Conservation (phyloP, 1,284 basidiomycete genomes). For the Boletus nobilissimus region DNA sequence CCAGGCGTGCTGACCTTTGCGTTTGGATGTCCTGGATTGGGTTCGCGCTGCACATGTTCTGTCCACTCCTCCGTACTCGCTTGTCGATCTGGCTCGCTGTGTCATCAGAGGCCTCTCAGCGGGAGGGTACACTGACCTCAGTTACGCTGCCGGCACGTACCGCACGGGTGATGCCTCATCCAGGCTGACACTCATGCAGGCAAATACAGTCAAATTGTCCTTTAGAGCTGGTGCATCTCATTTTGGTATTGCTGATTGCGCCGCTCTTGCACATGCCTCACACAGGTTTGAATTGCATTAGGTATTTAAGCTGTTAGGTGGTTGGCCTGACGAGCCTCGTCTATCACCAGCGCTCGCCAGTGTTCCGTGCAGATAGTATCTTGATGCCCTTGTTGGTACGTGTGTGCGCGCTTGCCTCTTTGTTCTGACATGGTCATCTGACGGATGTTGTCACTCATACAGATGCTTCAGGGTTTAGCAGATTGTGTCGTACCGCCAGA, state of each 20-base stretch:
- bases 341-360: slow-evolving; percentile 1
- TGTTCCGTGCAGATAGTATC: slow-evolving; percentile 1
- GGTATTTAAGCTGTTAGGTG: background rate
- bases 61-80: background rate
- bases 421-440: background rate
- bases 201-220: background rate
- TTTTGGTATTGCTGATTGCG: slow-evolving; percentile 6
- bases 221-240: slow-evolving; percentile 4
- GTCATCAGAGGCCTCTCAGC: slow-evolving; percentile 14
- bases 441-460: background rate
- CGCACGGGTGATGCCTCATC: background rate
- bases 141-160: slow-evolving; percentile 4
- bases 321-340: background rate
- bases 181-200: background rate
- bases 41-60: background rate
- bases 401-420: background rate
- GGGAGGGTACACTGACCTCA: slow-evolving; percentile 8
- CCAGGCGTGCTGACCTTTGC: background rate
- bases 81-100: slow-evolving; percentile 7
- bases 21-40: slow-evolving; percentile 6
- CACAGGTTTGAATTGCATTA: slow-evolving; percentile 14
- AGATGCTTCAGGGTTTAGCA: slow-evolving; percentile 5
- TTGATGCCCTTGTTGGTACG: background rate
- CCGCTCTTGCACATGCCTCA: background rate
- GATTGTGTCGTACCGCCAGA: slow-evolving; percentile 1